Conservation (phyloP, 495 filamentous ascomycete species). For the Lasiosphaeria miniovina region DNA sequence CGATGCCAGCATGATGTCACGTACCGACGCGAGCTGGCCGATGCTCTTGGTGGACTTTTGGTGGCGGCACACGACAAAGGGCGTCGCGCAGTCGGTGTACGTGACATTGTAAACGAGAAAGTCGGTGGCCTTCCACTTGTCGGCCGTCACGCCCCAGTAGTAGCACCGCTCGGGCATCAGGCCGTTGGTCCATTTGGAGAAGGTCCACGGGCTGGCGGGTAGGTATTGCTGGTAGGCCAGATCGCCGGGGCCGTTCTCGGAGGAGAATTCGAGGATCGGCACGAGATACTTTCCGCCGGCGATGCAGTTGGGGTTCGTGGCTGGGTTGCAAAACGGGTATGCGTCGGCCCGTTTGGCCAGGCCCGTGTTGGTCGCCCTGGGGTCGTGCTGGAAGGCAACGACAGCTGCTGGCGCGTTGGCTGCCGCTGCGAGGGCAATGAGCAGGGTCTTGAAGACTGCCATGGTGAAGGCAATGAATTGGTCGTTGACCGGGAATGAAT, state of each 20-base stretch:
- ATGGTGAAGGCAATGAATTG: background rate
- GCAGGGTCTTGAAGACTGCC: background rate
- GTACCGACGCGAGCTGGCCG: constrained; percentile 10
- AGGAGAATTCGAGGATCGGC: constrained; percentile 14
- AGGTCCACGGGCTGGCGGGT: constrained; percentile 9
- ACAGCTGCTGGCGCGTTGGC: background rate
- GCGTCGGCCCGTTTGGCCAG: background rate
- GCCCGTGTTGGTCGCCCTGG: constrained; percentile 14
- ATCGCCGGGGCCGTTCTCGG: constrained; percentile 10
- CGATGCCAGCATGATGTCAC: background rate
- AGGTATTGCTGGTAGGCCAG: constrained; percentile 9
- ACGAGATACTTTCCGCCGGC: constrained; percentile 15
- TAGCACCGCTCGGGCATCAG: constrained; percentile 19
- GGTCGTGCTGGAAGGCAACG: constrained; percentile 4
- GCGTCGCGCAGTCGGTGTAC: constrained; percentile 17
- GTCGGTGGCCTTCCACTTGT: constrained; percentile 13
- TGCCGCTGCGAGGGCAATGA: constrained; percentile 4
- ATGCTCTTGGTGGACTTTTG: constrained; percentile 9
- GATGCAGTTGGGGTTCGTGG: constrained; percentile 12
- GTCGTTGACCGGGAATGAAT: background rate
- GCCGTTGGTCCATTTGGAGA: constrained; percentile 14
- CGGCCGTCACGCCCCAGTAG: constrained; percentile 14
- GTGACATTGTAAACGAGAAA: constrained; percentile 21
- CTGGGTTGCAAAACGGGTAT: constrained; percentile 16
- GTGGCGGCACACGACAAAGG: constrained; percentile 12